Percentiles rank a stretch among this genome's conserved stretches.
phyloP scores from a whole-genome alignment of 345 rosid species.

The Boechera stricta region DNA sequence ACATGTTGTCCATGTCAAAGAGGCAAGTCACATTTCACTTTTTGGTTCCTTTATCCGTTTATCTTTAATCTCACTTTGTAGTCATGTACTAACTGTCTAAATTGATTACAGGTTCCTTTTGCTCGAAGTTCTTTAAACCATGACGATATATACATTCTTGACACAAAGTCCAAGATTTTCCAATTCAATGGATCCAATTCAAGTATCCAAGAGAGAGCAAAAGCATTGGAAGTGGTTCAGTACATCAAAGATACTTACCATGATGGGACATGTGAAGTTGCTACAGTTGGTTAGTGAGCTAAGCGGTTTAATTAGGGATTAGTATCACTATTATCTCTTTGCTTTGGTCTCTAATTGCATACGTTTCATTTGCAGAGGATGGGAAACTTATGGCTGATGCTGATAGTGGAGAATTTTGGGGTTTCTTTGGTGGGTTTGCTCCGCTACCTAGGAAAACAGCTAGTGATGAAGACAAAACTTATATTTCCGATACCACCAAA shows the following conservation, averaged over 20 bases:
- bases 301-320: conserved; percentile 19
- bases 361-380: conserved; percentile 67
- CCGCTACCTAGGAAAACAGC: conserved; percentile 88
- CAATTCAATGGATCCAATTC: conserved; percentile 98
- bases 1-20: conserved; percentile 91
- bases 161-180: conserved; percentile 86
- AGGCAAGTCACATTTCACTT: conserved; percentile 62
- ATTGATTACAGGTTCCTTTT: conserved; percentile 75
- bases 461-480: conserved; percentile 57
- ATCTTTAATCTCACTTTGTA: conserved; percentile 11
- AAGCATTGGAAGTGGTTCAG: conserved; percentile 97
- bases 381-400: conserved; percentile 99
- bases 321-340: conserved; percentile 24
- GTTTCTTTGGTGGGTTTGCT: conserved; percentile 96
- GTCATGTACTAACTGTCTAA: conserved; percentile 11
- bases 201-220: conserved; percentile 97
- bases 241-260: conserved; percentile 94
- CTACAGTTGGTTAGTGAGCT: conserved; percentile 82
- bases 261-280: conserved; percentile 93
- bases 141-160: conserved; percentile 93
- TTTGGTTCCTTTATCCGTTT: background rate
- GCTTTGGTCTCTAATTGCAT: conserved; percentile 34
- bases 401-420: conserved; percentile 98
- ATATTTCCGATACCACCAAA: conserved; percentile 55
- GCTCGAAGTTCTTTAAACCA: conserved; percentile 93